phyloP scores from a whole-genome alignment of 352 stramenopile species.

The Hyaloperonospora brassicae region DNA sequence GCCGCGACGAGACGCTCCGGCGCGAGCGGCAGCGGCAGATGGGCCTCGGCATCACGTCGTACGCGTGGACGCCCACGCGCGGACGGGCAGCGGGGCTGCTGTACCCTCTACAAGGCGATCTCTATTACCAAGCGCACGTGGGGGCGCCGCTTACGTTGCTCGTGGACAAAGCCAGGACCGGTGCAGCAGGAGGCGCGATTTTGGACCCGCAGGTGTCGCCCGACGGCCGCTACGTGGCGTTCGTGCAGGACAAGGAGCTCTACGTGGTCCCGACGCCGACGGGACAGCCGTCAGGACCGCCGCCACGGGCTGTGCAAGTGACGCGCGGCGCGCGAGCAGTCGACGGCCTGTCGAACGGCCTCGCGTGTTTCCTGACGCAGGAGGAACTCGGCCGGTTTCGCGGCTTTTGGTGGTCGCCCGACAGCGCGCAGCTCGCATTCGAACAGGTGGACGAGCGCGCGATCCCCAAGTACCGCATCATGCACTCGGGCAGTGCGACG shows the following conservation, averaged over 20 bases:
- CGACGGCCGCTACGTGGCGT: no score
- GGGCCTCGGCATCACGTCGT: constrained; percentile 89
- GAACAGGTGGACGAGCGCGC: constrained; percentile 90
- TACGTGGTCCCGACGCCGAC: no score
- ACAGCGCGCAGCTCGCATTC: constrained; percentile 84
- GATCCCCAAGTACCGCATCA: constrained; percentile 92
- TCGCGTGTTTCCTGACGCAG: constrained; percentile 96
- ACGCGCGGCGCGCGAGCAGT: constrained; percentile 62
- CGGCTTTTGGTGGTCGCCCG: constrained; percentile 94
- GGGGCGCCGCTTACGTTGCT: constrained; percentile 66
- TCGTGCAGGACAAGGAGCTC: no score
- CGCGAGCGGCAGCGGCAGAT: constrained; percentile 87
- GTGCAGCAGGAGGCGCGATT: constrained; percentile 71
- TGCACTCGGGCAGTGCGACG: constrained; percentile 84
- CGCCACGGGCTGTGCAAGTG: constrained; percentile 53
- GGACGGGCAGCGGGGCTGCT: constrained; percentile 72
- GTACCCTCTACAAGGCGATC: constrained; percentile 87
- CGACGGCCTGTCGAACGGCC: constrained; percentile 82
- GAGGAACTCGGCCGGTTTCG: constrained; percentile 95
- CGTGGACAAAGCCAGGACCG: constrained; percentile 81
- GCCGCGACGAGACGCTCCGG: constrained; percentile 87
- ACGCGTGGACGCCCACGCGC: constrained; percentile 63
- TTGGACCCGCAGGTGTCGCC: no score
- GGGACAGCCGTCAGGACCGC: no score
- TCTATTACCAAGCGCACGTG: constrained; percentile 89